A percentile compares a stretch with the other conserved stretches of the same genome.
phyloP scores from a whole-genome alignment of 176 grass and related monocot genomes.

The Carex myosuroides region DNA sequence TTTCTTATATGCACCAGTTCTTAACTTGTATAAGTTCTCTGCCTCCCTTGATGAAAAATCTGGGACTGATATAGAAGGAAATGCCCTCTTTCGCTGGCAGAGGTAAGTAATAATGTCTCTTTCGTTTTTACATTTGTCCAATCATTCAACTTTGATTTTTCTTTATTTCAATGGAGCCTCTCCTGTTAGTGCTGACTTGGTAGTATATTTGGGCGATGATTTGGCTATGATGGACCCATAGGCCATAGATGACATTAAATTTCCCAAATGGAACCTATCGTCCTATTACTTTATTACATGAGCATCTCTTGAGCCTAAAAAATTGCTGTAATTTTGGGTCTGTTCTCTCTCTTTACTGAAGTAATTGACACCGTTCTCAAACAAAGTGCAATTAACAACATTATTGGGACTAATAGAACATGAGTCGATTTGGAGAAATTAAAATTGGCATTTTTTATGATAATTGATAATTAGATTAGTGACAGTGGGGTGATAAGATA shows the following conservation, averaged over 20 bases:
- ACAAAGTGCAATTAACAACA: background rate
- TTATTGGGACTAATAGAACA: background rate
- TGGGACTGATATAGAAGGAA: conserved; percentile 55
- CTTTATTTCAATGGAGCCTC: background rate
- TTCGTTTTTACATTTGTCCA: background rate
- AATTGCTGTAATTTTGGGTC: background rate
- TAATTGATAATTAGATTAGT: background rate
- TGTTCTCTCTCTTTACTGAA: background rate
- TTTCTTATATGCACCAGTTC: conserved; percentile 9
- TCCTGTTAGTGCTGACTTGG: background rate
- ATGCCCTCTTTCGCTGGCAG: conserved; percentile 91
- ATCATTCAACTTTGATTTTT: background rate
- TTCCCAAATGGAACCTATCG: background rate
- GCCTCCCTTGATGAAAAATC: conserved; percentile 37
- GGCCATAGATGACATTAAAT: background rate
- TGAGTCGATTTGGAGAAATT: background rate
- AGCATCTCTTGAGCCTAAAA: background rate
- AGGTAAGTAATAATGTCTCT: conserved; percentile 26
- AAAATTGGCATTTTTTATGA: background rate
- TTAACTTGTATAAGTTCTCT: conserved; percentile 59
- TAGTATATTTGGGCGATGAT: background rate
- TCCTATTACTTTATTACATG: background rate
- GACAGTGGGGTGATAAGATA: background rate
- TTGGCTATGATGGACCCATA: background rate
- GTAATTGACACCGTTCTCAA: background rate